These are phyloP conservation scores for Aspergillus sp. DNA, from an alignment of 2,329 filamentous ascomycete genomes.

Conservation along the genomic window DNA sequence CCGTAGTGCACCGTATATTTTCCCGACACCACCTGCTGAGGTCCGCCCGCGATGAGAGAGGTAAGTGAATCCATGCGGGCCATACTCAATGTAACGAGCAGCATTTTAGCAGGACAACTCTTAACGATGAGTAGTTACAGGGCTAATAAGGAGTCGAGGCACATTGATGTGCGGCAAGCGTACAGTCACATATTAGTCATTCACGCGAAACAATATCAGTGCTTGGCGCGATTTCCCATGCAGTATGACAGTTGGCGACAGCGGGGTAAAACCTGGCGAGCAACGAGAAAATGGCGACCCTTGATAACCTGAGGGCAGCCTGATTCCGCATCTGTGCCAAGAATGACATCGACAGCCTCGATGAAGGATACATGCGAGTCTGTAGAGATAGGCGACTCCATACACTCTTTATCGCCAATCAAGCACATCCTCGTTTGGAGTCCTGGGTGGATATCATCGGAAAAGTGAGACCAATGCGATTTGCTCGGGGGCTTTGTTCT, in stretches of 20 bases:
- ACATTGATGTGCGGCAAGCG: no score
- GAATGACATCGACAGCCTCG: conserved; percentile 3
- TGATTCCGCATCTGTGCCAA: no score
- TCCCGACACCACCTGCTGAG: no score
- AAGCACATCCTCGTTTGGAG: background rate
- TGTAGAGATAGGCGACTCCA: background rate
- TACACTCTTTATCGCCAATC: conserved; percentile 1
- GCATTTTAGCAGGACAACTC: no score
- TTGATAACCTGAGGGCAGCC: no score
- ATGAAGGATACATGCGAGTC: background rate
- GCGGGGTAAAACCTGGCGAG: conserved; percentile 4
- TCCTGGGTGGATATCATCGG: background rate
- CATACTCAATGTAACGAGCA: no score
- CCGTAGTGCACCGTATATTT: no score
- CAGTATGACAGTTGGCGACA: background rate
- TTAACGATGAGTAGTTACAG: no score
- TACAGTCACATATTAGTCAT: background rate
- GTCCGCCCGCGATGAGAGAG: no score
- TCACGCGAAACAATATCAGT: background rate
- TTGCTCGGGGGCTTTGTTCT: conserved; percentile 2
- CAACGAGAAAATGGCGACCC: background rate
- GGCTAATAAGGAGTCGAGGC: no score
- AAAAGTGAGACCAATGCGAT: background rate
- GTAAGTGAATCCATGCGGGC: no score
- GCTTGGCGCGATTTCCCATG: background rate